Base-by-base conservation (phyloP, 1,284 basidiomycete genomes). In the Thelephora terrestris region DNA sequence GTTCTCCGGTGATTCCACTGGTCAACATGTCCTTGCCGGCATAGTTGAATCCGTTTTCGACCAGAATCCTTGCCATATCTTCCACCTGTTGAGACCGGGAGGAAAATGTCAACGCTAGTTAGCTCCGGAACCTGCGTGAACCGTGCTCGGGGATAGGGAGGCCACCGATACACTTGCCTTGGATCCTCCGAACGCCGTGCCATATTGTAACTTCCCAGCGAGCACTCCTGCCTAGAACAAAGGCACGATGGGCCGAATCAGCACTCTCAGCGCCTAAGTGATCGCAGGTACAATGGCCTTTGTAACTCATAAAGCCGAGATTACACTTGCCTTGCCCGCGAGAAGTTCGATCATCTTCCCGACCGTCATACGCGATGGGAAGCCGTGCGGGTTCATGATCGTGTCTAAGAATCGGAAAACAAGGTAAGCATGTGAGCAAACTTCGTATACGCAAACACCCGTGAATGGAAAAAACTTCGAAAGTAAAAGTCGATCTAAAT, bases 301-400 rank as follows among this genome's bases (percentile, higher is more conserved):
- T 50, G 25, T 21, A 32, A 49, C 20, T 18, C 16, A 29, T 45
- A 34, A 29, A 45, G 49, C 44, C 46, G 25, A 50, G 40, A 40
- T 47, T 52, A 47, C 42, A 57, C 64, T 49, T 51, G 85, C 86
- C 76, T 98, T 98, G 47, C 96, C 95, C n/a, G 92, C 88, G 18
- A 99, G 71, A 21, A 98, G 74, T 67, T 99, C 96, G 50, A 99
- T 96, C 96, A 99, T 99, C 71, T 99, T 99, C 43, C 96, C 96
- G 36, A 99, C 96, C 29, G 96, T 98, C 95, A 99, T 99, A 48
- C 96, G 91, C 49, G 92, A 96, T 2, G 96, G 96, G 76, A 99
- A 99, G 61, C 96, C 96, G 68, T 99, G 96, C 3, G 96, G 96
- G 65, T 99, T 99, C 95, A 99, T 99, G 71, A 99, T 98, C 18